A percentile compares a stretch with the other conserved stretches of the same genome.
These are phyloP conservation scores for Xylariaceae sp. DNA, from an alignment of 2,329 filamentous ascomycete species.

Conservation along the genomic window DNA sequence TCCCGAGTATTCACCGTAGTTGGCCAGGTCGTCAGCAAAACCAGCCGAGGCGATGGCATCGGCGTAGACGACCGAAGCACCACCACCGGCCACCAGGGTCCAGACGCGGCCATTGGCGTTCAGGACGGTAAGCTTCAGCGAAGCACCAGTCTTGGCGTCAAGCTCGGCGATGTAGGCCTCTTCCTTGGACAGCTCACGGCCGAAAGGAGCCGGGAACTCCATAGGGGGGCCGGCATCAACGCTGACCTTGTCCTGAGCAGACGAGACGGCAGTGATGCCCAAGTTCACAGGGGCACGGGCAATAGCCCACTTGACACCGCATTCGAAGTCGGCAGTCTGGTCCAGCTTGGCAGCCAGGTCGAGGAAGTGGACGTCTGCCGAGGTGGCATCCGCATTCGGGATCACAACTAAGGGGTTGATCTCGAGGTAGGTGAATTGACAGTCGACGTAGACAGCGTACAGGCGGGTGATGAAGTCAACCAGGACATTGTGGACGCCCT, in stretches of 20 bases:
- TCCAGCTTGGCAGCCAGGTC: conserved; percentile 98
- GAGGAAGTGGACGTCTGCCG: conserved; percentile 93
- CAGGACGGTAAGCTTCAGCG: conserved; percentile 93
- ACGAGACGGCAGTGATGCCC: conserved; percentile 63
- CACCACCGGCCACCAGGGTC: conserved; percentile 98
- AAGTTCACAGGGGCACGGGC: conserved; percentile 85
- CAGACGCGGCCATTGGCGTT: conserved; percentile 89
- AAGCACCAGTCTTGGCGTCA: conserved; percentile 98
- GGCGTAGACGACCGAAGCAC: conserved; percentile 97
- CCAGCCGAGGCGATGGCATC: conserved; percentile 96
- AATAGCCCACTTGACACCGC: conserved; percentile 97
- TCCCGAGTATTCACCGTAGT: conserved; percentile 99
- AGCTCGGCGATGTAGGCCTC: conserved; percentile 98
- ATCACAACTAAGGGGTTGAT: conserved; percentile 99
- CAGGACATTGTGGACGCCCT: conserved; percentile 94
- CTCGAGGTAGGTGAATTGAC: conserved; percentile 99
- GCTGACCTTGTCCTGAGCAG: conserved; percentile 68
- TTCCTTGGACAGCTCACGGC: conserved; percentile 96
- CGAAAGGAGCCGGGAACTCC: conserved; percentile 98
- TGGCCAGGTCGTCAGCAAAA: conserved; percentile 92
- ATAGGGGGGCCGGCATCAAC: conserved; percentile 96
- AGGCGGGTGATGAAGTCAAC: conserved; percentile 98
- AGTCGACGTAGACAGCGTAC: conserved; percentile 98
- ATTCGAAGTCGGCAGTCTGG: conserved; percentile 98
- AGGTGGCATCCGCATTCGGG: conserved; percentile 85